Base-by-base conservation (phyloP, 2,329 filamentous ascomycete genomes). In the Sporothrix mexicana region DNA sequence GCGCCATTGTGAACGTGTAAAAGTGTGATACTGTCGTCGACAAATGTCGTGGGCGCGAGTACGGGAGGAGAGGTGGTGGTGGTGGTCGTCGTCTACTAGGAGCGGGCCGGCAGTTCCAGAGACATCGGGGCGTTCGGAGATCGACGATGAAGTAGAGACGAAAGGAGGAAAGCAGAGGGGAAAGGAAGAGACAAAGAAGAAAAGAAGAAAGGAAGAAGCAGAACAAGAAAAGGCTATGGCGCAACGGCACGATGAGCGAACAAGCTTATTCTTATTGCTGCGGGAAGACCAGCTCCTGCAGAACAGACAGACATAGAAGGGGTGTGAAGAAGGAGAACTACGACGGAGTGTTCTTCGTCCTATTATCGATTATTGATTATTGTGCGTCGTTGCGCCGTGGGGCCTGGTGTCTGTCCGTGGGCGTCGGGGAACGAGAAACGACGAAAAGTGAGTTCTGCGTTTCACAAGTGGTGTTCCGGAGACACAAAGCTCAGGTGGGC, bases 1-100 rank as follows among this genome's bases (percentile, higher is more conserved):
- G 86, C 71, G 86, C 86, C 88, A 89, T 89, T 72, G 71, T 57
- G 53, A n/a, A 59, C 41, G 25, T 20, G 20, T 57, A 36, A 7
- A 7, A 36, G 30, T 6, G 49, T 45, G 25, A 25, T 8, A 12
- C 4, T 45, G 36, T 53, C 15, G n/a, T 41, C 17, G 9, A 20
- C 51, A 45, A 10, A 10, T 23, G 3, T 64, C 23, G 43, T 49
- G 20, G 2, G 30, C 30, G 30, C 30, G 7, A 36, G 30, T 13
- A 53, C 57, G 10, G 30, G 62, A 43, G 12, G 17, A 13, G 57
- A 25, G n/a, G 36, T 23, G 15, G 25, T 9, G 13, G 25, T 53
- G 15, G 57, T 51, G 23, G 25, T 64, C 20, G 47, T 61, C 17
- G 53, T 61, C 51, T 72, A 45, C 25, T 51, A 61, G 62, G 62